Percentiles rank a stretch among this genome's conserved stretches.
Evolutionary conservation across 345 rosid genomes (phyloP).

Genomic region (Balakata baccata): DNA sequence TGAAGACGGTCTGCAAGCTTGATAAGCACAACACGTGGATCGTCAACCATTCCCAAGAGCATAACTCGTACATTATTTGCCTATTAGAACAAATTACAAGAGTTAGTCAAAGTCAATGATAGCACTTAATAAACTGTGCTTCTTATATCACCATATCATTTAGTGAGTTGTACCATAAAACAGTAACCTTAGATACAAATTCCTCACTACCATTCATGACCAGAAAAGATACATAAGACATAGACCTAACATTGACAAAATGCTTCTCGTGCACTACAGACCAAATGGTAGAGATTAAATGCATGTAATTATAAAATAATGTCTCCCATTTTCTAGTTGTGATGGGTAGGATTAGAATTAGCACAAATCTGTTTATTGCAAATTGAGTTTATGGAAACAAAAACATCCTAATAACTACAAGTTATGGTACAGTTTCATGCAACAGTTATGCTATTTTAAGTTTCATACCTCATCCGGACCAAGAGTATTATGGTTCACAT

Average conservation of each 20-base stretch:
- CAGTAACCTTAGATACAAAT: background rate
- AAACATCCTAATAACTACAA: background rate
- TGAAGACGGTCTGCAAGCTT: conserved; percentile 83
- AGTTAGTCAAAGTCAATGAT: conserved; percentile 13
- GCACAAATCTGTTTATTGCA: background rate
- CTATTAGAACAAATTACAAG: conserved; percentile 26
- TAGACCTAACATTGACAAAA: background rate
- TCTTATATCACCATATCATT: background rate
- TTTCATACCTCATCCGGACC: conserved; percentile 54
- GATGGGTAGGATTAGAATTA: background rate
- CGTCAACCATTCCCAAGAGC: conserved; percentile 81
- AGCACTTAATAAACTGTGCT: background rate
- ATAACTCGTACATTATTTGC: conserved; percentile 60
- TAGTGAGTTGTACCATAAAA: background rate
- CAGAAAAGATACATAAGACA: background rate
- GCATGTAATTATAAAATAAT: background rate
- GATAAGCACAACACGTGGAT: conserved; percentile 77
- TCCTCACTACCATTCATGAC: background rate
- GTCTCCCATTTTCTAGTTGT: background rate
- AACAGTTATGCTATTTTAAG: background rate
- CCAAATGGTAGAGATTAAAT: background rate
- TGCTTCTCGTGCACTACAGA: background rate
- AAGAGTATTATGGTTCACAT: conserved; percentile 47
- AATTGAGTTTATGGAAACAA: background rate
- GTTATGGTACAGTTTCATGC: background rate